Evolutionary conservation across 208 protist species (phyloP), one percentile per base, ranked within the genome.

Genomic region (Porcisia hertigi): DNA sequence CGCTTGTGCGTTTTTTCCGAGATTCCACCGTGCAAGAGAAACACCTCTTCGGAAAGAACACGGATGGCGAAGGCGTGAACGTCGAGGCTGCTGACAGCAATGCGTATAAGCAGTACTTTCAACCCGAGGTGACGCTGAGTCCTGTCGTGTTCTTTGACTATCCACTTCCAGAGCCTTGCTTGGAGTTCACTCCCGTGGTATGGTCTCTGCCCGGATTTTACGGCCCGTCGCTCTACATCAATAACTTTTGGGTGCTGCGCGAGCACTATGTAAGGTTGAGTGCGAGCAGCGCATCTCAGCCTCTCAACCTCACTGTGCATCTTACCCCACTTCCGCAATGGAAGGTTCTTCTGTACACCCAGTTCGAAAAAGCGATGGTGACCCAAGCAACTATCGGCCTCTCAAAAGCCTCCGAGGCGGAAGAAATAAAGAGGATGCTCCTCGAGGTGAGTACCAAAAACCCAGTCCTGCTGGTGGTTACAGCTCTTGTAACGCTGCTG

Each of bases 231-330:
- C 62, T 99, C 20, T 98, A 95, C 81, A 79, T 98, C 34, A 98
- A 99, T 82, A 97, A 98, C 58, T 99, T 99, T 71, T 99, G 97
- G 96, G 69, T 94, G n/a, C 73, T 98, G 41, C 85, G 82, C 8
- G 88, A 97, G 25, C 86, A 98, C 69, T 81, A 95, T 34, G 59
- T 92, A 1, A 80, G 92, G 55, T 49, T 82, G 9, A 99, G 99
- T 82, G 86, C 84, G 5, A 94, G 94, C 25, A 88, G 89, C 14
- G 74, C 92, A 0, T 63, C 73, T 9, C 69, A 75, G 20, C 73
- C 73, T 34, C 75, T 92, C 43, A 83, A 88, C 66, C 82, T 98
- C 52, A 91, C 77, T 3, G 77, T 98, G 23, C 69, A 53, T 3
- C 73, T 98, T 55, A 75, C 65, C 5, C 87, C 90, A 7, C 57